phyloP scores from a whole-genome alignment of 2,329 filamentous ascomycete genomes.

The Verticillium albo-atrum region DNA sequence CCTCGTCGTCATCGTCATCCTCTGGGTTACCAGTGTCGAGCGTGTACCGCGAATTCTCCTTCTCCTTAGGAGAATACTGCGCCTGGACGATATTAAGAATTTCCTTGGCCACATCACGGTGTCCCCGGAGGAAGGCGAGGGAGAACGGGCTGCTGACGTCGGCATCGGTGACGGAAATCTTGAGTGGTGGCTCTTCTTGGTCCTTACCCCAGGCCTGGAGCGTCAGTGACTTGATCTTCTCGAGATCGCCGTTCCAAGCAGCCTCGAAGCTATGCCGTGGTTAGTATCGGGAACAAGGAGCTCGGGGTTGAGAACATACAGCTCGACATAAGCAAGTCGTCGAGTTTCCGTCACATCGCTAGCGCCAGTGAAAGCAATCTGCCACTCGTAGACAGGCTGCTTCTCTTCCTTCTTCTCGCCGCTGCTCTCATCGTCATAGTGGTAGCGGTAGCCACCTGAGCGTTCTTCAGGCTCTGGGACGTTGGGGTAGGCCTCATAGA shows the following conservation, averaged over 20 bases:
- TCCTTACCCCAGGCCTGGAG: conserved; percentile 53
- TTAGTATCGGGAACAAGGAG: conserved; percentile 14
- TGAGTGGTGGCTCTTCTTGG: conserved; percentile 53
- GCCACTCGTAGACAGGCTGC: conserved; percentile 37
- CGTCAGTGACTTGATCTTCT: conserved; percentile 61
- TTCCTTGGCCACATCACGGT: conserved; percentile 57
- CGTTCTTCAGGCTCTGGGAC: conserved; percentile 20
- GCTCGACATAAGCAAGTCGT: conserved; percentile 54
- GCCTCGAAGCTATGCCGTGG: conserved; percentile 58
- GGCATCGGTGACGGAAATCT: conserved; percentile 55
- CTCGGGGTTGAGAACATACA: conserved; percentile 44
- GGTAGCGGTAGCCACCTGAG: neutral
- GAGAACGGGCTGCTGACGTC: conserved; percentile 56
- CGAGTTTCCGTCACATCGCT: conserved; percentile 52
- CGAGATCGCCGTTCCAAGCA: conserved; percentile 65
- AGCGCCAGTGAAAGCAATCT: conserved; percentile 47
- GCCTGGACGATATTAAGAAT: conserved; percentile 67
- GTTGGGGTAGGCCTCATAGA: conserved; percentile 58
- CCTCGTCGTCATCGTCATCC: conserved; percentile 30
- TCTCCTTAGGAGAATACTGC: conserved; percentile 59
- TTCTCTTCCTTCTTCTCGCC: conserved; percentile 10
- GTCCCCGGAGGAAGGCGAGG: conserved; percentile 62
- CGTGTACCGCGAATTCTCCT: conserved; percentile 45
- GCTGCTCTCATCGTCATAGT: neutral
- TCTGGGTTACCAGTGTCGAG: conserved; percentile 32